A percentile compares a stretch with the other conserved stretches of the same genome.
phyloP scores from a whole-genome alignment of 306 rosid genomes.

The Myrica gale region DNA sequence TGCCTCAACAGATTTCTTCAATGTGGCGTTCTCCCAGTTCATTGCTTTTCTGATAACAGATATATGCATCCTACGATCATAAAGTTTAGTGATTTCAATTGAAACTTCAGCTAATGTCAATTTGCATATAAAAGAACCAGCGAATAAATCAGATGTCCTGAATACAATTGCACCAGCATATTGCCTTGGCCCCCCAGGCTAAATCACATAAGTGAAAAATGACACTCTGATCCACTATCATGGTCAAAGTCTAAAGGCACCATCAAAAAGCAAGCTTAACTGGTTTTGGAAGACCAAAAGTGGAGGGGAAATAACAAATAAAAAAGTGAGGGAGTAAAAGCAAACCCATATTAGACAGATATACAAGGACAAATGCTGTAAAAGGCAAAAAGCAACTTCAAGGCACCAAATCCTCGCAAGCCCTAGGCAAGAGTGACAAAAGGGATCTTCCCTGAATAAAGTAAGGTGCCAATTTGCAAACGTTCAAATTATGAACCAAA shows the following conservation, averaged over 20 bases:
- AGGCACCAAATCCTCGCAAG: neutral
- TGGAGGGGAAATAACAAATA: too few species aligned
- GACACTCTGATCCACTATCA: neutral
- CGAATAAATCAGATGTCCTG: neutral
- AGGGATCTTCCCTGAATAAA: neutral
- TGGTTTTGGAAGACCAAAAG: neutral
- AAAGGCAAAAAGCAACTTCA: too few species aligned
- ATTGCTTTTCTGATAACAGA: conserved; percentile 51
- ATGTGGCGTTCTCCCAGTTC: conserved; percentile 38
- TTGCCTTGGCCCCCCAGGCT: neutral
- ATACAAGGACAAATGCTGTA: too few species aligned
- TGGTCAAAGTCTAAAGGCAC: neutral
- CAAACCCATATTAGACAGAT: too few species aligned
- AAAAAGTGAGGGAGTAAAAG: too few species aligned
- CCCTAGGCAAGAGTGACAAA: neutral
- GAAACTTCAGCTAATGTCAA: neutral
- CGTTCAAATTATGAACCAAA: too few species aligned
- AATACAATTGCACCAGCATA: neutral
- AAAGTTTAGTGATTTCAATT: conserved; percentile 19
- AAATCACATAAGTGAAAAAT: neutral
- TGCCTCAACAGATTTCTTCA: conserved; percentile 31
- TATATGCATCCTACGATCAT: conserved; percentile 49
- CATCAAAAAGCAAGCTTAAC: neutral
- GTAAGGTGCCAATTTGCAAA: neutral
- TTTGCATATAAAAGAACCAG: neutral